Evolutionary conservation across 1,139 yeast genomes (phyloP), one percentile per base, ranked within the genome.

Genomic region (Tardiomyces depauwii): DNA sequence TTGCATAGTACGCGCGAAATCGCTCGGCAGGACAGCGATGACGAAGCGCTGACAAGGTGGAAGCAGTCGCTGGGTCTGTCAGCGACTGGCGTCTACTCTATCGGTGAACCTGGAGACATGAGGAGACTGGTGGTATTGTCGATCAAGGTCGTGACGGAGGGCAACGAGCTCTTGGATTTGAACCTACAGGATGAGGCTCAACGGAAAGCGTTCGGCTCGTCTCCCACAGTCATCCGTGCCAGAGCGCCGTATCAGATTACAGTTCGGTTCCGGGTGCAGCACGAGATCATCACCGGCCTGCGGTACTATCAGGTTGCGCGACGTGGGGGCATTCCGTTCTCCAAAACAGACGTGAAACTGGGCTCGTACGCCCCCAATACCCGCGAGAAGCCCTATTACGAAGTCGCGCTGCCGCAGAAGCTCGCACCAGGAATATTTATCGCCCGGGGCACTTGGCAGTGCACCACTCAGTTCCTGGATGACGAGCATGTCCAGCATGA

Each of bases 361-460:
- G 96, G 96, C 1, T 81, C 93, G 6, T 88, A 82, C 61, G 91
- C 95, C 13, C 96, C 96, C 55, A 84, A 77, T 64, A 86, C 96
- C n/a, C 71, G 69, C 49, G 86, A 78, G 42, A 86, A 82, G 61
- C 95, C 95, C 10, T 81, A 63, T 58, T 88, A 89, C 64, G 91
- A 81, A 60, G 85, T 80, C 54, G 43, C 50, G 36, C 55, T 88
- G 53, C 77, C 82, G n/a, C 93, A 82, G 60, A 89, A 85, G 50
- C 95, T 87, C 64, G 96, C 96, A 14, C 97, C 97, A 38, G 74
- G 86, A 44, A 96, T 96, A 1, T 66, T 88, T 65, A 67, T 89
- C 55, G 95, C 94, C 2, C 77, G 96, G 65, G 96, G 96, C 42
- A 73, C 77, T 47, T 89, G 86, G 67, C 76, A 81, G 44, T 95